These are phyloP conservation scores for Carallia pectinifolia DNA, from an alignment of 345 rosid genomes.

Conservation along the genomic window DNA sequence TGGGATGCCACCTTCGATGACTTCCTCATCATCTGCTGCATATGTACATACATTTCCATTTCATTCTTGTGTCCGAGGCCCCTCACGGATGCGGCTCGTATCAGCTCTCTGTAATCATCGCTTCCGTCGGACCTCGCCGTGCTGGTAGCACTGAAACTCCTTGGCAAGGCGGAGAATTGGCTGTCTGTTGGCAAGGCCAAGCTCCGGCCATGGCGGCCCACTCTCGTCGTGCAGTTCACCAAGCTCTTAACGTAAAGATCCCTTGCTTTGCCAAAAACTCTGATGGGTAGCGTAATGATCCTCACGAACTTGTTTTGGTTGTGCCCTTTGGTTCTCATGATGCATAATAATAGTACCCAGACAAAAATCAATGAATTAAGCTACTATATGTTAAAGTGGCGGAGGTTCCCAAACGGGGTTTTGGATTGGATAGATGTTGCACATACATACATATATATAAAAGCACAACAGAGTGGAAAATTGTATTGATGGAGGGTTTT, in stretches of 20 bases:
- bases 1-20: slow-evolving; percentile 7
- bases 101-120: slow-evolving; percentile 65
- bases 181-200: slow-evolving; percentile 14
- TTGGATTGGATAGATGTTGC: too few species aligned
- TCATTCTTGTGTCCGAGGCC: slow-evolving; percentile 52
- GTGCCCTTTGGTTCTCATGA: slow-evolving; percentile 34
- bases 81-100: slow-evolving; percentile 61
- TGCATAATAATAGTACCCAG: background rate
- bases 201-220: slow-evolving; percentile 22
- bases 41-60: slow-evolving; percentile 38
- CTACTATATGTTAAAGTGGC: background rate
- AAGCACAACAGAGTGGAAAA: too few species aligned
- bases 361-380: background rate
- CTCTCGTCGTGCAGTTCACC: slow-evolving; percentile 36
- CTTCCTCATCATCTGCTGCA: slow-evolving; percentile 25
- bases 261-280: slow-evolving; percentile 54
- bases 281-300: slow-evolving; percentile 41
- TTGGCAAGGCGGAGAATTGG: slow-evolving; percentile 34
- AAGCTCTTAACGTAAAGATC: slow-evolving; percentile 71
- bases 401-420: background rate
- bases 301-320: slow-evolving; percentile 49
- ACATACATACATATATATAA: too few species aligned
- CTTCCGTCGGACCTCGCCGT: slow-evolving; percentile 27
- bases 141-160: slow-evolving; percentile 53
- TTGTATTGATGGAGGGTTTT: too few species aligned